Evolutionary conservation across 257 asterid genomes (phyloP), one percentile per base, ranked within the genome.

Genomic region (Solanum raphanifolium): DNA sequence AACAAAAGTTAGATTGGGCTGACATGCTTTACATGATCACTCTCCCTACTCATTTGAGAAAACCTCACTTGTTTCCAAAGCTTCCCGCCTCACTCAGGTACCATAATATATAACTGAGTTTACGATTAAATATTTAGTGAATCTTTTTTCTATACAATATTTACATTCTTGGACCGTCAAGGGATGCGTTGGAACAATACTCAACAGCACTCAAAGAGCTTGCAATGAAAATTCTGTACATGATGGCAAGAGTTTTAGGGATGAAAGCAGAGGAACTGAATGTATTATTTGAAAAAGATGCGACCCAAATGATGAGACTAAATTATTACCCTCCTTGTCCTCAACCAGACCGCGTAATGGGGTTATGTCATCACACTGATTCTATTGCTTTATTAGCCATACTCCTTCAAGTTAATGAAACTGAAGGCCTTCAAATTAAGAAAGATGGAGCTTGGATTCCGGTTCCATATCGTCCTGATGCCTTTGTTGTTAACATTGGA

Each of bases 1-100:
- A 94, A 27, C 96, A 94, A 76, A 95, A 92, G 88, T 95, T 95
- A 29, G 97, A 95, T 18, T 95, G 98, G 96, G 90, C 68, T 11
- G 98, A 95, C 76, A 5, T 92, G 1, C 86, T 95, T 46, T 93
- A 1, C 62, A 7, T 88, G 2, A 0, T n/a, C 55, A 90, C 92
- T 7, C 87, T 58, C 8, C 98, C 97, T 31, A 4, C 89, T 68
- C 34, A 68, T 27, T 75, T 75, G 55, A 23, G 83, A 38, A 75
- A 36, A 38, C 34, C 83, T 75, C 83, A 75, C 83, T 75, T 75
- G 31, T 75, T 75, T 25, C 83, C 83, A 12, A 38, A 75, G 34
- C 58, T 75, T 7, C 83, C 58, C 15, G 0, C 5, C 9, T 36
- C 83, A 12, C 55, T 75, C 46, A 36, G 32, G 55, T 66, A 25